phyloP scores from a whole-genome alignment of 306 rosid species.

The Canavalia ensiformis region DNA sequence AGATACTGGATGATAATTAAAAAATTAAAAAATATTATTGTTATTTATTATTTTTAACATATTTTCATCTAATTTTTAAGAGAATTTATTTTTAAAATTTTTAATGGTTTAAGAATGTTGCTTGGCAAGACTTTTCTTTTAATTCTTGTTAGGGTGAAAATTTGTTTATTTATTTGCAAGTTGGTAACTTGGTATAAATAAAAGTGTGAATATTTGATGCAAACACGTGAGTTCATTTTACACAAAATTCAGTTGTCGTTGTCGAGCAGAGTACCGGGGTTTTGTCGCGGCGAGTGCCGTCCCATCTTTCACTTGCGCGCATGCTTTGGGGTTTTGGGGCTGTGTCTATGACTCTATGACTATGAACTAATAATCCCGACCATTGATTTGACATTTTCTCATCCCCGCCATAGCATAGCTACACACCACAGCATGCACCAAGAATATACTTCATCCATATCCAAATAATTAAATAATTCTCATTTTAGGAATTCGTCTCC shows the following conservation, averaged over 20 bases:
- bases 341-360: background rate
- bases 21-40: no score
- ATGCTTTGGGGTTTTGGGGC: conserved; percentile 32
- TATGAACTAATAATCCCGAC: background rate
- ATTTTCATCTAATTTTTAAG: no score
- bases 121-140: no score
- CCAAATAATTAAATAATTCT: background rate
- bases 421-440: background rate
- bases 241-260: conserved; percentile 50
- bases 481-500: no score
- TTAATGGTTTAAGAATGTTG: no score
- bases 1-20: no score
- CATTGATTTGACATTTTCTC: conserved; percentile 35
- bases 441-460: background rate
- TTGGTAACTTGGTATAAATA: no score
- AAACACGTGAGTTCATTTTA: conserved; percentile 42
- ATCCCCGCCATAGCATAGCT: background rate
- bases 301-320: conserved; percentile 46
- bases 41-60: no score
- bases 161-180: no score
- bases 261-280: conserved; percentile 46
- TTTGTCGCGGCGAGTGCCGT: conserved; percentile 40
- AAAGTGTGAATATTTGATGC: background rate
- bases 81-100: no score
- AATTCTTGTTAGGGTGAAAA: no score